Evolutionary conservation across 139 green algal species (phyloP).

Genomic region (Ettlia oleoabundans): DNA sequence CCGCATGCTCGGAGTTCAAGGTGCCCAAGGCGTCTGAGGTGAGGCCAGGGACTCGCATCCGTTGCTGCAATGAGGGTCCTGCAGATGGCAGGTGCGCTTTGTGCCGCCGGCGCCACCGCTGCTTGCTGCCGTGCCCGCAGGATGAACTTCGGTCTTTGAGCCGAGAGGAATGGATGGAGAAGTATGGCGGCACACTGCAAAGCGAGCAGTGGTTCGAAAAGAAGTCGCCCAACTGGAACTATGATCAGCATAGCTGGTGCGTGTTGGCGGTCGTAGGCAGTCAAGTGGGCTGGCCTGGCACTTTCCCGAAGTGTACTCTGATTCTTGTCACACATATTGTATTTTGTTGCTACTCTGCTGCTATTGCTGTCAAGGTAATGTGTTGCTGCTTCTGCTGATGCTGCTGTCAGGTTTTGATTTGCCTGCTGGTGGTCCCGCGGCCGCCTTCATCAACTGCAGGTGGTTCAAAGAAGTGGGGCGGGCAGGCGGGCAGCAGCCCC

Average conservation of each 20-base stretch:
- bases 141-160: conserved; percentile 27
- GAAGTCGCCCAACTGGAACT: conserved; percentile 37
- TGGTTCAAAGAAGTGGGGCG: conserved; percentile 38
- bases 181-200: conserved; percentile 32
- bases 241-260: conserved; percentile 43
- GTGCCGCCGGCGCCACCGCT: not conserved
- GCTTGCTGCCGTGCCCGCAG: not conserved
- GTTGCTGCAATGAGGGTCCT: too few species aligned
- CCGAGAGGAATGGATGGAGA: conserved; percentile 46
- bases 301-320: too few species aligned
- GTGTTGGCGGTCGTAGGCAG: too few species aligned
- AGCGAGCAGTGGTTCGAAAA: conserved; percentile 42
- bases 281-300: too few species aligned
- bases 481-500: conserved; percentile 27
- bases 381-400: not conserved
- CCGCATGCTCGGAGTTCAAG: conserved; percentile 35
- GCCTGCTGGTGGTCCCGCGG: too few species aligned
- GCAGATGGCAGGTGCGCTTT: too few species aligned
- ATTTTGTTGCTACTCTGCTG: not conserved
- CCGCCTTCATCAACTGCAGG: too few species aligned
- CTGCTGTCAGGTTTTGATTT: too few species aligned
- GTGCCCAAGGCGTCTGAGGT: conserved; percentile 23
- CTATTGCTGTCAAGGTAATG: too few species aligned
- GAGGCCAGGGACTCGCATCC: too few species aligned
- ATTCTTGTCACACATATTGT: too few species aligned